A percentile compares a stretch with the other conserved stretches of the same genome.
Conservation (phyloP, 106 monocot genomes). For the Dendrobium officinale region DNA sequence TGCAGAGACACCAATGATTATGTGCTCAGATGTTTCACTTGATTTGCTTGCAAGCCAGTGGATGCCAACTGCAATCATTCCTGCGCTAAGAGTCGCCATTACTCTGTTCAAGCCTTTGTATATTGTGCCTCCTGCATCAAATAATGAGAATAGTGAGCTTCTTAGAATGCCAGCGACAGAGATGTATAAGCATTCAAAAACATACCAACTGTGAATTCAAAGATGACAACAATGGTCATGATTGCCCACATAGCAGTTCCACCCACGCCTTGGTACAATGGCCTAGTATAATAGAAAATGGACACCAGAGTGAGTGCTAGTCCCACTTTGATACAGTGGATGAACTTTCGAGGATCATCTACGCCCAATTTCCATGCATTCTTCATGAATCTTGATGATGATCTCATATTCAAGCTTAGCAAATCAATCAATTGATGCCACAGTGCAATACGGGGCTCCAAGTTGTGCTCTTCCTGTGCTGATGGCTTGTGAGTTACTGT, state of each 20-base stretch:
- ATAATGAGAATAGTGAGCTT: neutral
- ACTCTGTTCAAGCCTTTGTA: slow-evolving; percentile 64
- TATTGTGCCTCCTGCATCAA: slow-evolving; percentile 46
- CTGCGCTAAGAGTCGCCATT: slow-evolving; percentile 33
- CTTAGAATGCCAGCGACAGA: neutral
- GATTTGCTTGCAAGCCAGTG: slow-evolving; percentile 10
- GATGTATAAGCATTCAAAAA: neutral
- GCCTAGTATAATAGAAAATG: slow-evolving; percentile 51
- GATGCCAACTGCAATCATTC: slow-evolving; percentile 33
- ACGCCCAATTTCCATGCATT: slow-evolving; percentile 35
- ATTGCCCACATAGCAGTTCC: slow-evolving; percentile 55
- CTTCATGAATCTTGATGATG: slow-evolving; percentile 5
- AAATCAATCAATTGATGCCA: neutral
- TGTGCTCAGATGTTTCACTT: slow-evolving; percentile 19
- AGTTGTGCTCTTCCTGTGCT: no score
- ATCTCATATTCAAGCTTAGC: neutral
- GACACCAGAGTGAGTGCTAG: slow-evolving; percentile 39
- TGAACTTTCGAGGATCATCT: slow-evolving; percentile 41
- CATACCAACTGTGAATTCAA: slow-evolving; percentile 64
- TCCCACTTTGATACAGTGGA: slow-evolving; percentile 50
- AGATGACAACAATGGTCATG: slow-evolving; percentile 55
- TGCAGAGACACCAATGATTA: slow-evolving; percentile 32
- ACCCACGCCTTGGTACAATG: slow-evolving; percentile 39
- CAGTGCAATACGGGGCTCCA: neutral
- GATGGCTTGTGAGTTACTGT: no score